phyloP scores from a whole-genome alignment of 768 basidiomycete genomes.

The Termitomyces sp. region DNA sequence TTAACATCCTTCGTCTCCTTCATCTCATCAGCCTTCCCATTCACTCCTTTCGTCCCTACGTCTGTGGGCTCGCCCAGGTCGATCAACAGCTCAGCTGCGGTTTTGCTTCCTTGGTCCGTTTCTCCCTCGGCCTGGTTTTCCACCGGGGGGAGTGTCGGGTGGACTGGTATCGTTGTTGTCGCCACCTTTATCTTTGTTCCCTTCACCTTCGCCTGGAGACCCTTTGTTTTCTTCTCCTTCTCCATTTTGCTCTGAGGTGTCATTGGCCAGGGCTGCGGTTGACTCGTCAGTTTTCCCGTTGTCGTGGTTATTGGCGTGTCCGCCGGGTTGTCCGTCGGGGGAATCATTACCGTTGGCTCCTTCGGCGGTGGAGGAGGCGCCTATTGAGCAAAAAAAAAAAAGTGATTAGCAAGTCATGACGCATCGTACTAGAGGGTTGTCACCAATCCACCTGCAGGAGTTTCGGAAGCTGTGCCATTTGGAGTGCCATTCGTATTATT shows the following conservation, averaged over 20 bases:
- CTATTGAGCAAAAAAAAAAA: neutral
- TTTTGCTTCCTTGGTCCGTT: neutral
- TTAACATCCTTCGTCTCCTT: neutral
- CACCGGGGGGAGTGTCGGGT: neutral
- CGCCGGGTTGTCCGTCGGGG: neutral
- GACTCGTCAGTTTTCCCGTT: neutral
- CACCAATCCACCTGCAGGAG: constrained; percentile 17
- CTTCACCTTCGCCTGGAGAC: neutral
- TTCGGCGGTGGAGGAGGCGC: neutral
- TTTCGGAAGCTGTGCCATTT: neutral
- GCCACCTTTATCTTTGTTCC: neutral
- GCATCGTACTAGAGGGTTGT: constrained; percentile 5
- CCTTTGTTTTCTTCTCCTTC: neutral
- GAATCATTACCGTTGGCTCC: neutral
- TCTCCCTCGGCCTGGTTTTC: neutral
- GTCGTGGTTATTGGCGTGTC: neutral
- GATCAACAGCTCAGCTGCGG: constrained; percentile 1
- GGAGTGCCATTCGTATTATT: neutral
- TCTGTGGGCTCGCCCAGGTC: neutral
- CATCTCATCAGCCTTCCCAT: neutral
- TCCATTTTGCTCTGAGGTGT: neutral
- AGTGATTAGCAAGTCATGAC: constrained; percentile 5
- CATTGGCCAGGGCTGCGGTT: neutral
- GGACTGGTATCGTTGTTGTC: neutral
- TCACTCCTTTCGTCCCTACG: neutral